These are phyloP conservation scores for Parietaria judaica DNA, from an alignment of 306 rosid species.

Conservation along the genomic window DNA sequence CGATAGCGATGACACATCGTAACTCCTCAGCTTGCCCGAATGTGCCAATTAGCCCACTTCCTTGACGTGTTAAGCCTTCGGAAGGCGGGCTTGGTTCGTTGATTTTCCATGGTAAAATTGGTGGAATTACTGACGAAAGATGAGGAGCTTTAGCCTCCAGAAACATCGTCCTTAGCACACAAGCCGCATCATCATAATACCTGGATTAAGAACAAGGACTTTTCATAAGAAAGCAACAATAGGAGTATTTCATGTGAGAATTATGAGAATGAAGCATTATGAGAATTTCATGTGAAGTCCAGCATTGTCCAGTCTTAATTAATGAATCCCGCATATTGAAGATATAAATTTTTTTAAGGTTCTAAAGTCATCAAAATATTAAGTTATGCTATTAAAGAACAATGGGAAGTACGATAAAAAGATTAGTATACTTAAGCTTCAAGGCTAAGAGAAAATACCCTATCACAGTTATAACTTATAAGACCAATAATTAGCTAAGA, in stretches of 20 bases:
- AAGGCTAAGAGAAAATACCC: not conserved
- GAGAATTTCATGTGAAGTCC: not conserved
- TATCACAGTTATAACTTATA: conserved; percentile 12
- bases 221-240: conserved; percentile 10
- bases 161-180: conserved; percentile 90
- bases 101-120: conserved; percentile 85
- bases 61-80: conserved; percentile 87
- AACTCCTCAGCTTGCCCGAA: conserved; percentile 92
- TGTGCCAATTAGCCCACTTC: conserved; percentile 78
- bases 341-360: too few species aligned
- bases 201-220: conserved; percentile 32
- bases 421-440: not conserved
- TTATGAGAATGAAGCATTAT: not conserved
- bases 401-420: not conserved
- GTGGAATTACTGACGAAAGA: conserved; percentile 88
- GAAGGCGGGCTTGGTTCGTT: conserved; percentile 59
- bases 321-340: too few species aligned
- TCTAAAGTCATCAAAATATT: not conserved
- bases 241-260: conserved; percentile 5
- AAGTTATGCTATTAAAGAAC: not conserved
- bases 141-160: conserved; percentile 97
- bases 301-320: too few species aligned
- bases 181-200: conserved; percentile 95
- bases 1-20: conserved; percentile 86
- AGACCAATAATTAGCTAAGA: conserved; percentile 10